These are phyloP conservation scores for Stachybotrys elegans DNA, from an alignment of 2,329 filamentous ascomycete genomes.

Conservation along the genomic window DNA sequence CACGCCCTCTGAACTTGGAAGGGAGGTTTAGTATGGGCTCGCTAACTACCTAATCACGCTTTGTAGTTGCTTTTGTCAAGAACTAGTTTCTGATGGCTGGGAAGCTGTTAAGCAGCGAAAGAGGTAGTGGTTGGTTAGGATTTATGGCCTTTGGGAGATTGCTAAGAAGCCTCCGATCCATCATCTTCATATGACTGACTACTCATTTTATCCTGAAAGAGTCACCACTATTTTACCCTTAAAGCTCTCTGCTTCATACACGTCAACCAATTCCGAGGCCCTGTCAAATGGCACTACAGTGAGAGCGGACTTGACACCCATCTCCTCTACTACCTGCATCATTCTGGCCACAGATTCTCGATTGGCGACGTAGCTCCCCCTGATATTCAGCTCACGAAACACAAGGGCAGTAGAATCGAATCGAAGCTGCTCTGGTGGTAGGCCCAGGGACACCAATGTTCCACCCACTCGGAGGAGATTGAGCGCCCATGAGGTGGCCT, in stretches of 20 bases:
- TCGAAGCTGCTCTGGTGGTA: slow-evolving; percentile 24
- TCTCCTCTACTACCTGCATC: slow-evolving; percentile 22
- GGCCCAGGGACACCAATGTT: slow-evolving; percentile 21
- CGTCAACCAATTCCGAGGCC: slow-evolving; percentile 19
- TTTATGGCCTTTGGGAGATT: too few relatives aligned
- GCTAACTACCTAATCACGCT: too few relatives aligned
- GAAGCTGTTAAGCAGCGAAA: too few relatives aligned
- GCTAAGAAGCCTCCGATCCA: too few relatives aligned
- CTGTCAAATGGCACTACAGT: slow-evolving; percentile 19
- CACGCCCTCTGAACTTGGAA: too few relatives aligned
- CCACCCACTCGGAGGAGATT: slow-evolving; percentile 22
- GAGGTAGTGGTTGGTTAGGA: neutral
- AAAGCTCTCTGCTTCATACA: slow-evolving; percentile 20
- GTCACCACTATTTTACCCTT: slow-evolving; percentile 24
- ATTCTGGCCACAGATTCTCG: slow-evolving; percentile 21
- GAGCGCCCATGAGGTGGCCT: slow-evolving; percentile 24
- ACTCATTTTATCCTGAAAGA: slow-evolving; percentile 6
- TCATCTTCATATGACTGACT: too few relatives aligned
- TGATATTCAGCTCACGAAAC: slow-evolving; percentile 23
- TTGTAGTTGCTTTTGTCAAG: too few relatives aligned
- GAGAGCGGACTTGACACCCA: slow-evolving; percentile 19
- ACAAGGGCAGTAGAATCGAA: slow-evolving; percentile 24
- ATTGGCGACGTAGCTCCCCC: slow-evolving; percentile 26
- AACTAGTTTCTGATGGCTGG: too few relatives aligned
- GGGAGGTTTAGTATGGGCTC: too few relatives aligned